Percentiles rank a stretch among this genome's conserved stretches.
These are phyloP conservation scores for Russula sp. DNA, from an alignment of 768 basidiomycete species.

Conservation along the genomic window DNA sequence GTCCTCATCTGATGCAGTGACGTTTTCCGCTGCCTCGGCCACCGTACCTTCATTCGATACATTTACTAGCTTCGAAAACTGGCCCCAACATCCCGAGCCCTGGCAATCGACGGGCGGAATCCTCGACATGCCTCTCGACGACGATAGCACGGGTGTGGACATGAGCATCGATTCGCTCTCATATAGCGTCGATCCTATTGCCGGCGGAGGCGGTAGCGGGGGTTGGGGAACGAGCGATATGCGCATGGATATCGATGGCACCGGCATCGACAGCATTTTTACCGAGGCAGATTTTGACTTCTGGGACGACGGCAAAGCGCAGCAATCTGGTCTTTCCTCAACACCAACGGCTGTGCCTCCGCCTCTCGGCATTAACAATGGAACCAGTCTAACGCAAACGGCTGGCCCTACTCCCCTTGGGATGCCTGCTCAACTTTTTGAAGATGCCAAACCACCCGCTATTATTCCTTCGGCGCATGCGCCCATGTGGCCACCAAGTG, in stretches of 20 bases:
- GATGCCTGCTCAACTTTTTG: constrained; percentile 33
- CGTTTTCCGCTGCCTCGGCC: constrained; percentile 22
- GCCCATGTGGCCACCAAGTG: constrained; percentile 30
- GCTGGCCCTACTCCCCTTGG: constrained; percentile 32
- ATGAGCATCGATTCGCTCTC: constrained; percentile 38
- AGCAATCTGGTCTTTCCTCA: constrained; percentile 36
- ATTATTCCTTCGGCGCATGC: constrained; percentile 30
- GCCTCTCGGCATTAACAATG: constrained; percentile 20
- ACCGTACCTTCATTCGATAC: constrained; percentile 27
- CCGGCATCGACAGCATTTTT: constrained; percentile 38
- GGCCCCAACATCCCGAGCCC: constrained; percentile 28
- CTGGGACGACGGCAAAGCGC: constrained; percentile 48
- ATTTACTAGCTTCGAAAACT: constrained; percentile 42
- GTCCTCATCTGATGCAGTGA: constrained; percentile 18
- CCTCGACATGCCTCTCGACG: constrained; percentile 19
- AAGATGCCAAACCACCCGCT: constrained; percentile 28
- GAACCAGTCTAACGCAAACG: constrained; percentile 29
- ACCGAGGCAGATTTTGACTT: constrained; percentile 89
- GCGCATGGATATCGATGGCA: constrained; percentile 29
- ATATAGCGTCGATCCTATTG: constrained; percentile 40
- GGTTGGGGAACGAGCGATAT: constrained; percentile 23
- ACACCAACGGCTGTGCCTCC: constrained; percentile 23
- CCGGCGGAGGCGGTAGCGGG: constrained; percentile 29
- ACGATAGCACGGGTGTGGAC: constrained; percentile 29
- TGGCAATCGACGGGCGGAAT: constrained; percentile 21